Evolutionary conservation across 352 stramenopile genomes (phyloP).

Genomic region (Phytophthora constricta): DNA sequence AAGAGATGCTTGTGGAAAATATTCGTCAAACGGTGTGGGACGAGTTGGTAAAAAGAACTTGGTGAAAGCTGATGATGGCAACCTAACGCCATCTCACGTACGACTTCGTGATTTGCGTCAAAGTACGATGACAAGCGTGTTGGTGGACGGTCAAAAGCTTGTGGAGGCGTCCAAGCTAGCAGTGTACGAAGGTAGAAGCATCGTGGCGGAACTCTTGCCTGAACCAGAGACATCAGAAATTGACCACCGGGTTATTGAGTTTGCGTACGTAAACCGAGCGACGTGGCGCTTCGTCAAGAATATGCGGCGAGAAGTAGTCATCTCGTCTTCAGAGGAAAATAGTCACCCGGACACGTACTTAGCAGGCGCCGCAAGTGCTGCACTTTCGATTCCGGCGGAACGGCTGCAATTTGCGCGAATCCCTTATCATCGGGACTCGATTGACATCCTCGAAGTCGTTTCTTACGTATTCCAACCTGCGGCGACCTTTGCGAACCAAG

Average conservation of each 20-base stretch:
- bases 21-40: conserved; percentile 63
- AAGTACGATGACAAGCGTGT: conserved; percentile 69
- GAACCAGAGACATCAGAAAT: conserved; percentile 52
- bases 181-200: conserved; percentile 78
- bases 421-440: conserved; percentile 64
- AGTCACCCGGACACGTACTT: conserved; percentile 49
- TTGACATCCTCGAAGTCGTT: conserved; percentile 79
- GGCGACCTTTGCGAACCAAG: conserved; percentile 32
- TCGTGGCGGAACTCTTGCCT: conserved; percentile 74
- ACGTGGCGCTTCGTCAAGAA: conserved; percentile 71
- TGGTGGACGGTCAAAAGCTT: conserved; percentile 67
- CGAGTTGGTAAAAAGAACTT: conserved; percentile 56
- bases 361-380: conserved; percentile 37
- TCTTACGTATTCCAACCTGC: conserved; percentile 49
- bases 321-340: conserved; percentile 43
- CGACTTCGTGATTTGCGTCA: conserved; percentile 74
- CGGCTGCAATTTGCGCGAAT: conserved; percentile 65
- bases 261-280: conserved; percentile 72
- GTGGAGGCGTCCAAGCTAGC: conserved; percentile 72
- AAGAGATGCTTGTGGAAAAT: conserved; percentile 77
- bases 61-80: conserved; percentile 24
- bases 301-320: conserved; percentile 61
- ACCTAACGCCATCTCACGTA: conserved; percentile 47
- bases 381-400: conserved; percentile 58
- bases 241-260: conserved; percentile 66